Evolutionary conservation across 176 grass and related monocot genomes (phyloP).

Genomic region (Juncus inflexus): DNA sequence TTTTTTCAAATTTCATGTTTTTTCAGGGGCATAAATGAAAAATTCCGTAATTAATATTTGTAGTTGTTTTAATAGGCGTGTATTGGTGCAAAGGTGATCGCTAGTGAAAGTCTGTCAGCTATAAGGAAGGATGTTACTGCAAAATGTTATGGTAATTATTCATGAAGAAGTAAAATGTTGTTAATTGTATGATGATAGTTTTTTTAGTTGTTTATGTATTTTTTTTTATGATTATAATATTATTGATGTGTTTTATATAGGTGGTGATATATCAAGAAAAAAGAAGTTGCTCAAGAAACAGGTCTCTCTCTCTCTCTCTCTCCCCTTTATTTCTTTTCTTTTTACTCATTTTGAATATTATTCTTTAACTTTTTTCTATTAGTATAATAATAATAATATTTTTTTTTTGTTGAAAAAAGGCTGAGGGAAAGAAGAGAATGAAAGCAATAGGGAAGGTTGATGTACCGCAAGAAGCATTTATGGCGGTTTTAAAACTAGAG

Average conservation of each 20-base stretch:
- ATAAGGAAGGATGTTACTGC: slow-evolving; percentile 95
- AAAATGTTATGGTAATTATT: slow-evolving; percentile 93
- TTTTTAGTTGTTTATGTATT: too few relatives aligned
- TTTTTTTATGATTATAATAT: not conserved
- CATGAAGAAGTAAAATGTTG: slow-evolving; percentile 6
- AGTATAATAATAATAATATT: slow-evolving; percentile 7
- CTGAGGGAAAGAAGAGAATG: slow-evolving; percentile 98
- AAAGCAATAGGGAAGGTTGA: slow-evolving; percentile 96
- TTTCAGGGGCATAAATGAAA: slow-evolving; percentile 17
- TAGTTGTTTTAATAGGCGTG: slow-evolving; percentile 64
- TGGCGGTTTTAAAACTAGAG: slow-evolving; percentile 89
- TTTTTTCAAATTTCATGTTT: slow-evolving; percentile 26
- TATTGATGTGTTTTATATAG: slow-evolving; percentile 40
- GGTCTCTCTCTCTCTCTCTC: slow-evolving; percentile 28
- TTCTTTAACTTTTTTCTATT: not conserved
- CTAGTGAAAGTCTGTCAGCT: slow-evolving; percentile 88
- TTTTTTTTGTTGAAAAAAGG: slow-evolving; percentile 44
- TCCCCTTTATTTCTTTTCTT: slow-evolving; percentile 1
- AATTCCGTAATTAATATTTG: slow-evolving; percentile 29
- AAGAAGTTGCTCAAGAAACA: slow-evolving; percentile 96
- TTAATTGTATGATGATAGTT: not conserved
- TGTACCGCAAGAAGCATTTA: slow-evolving; percentile 96
- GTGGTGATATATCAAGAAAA: slow-evolving; percentile 95
- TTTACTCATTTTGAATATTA: not conserved
- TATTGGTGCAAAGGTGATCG: slow-evolving; percentile 86